These are phyloP conservation scores for Erysimum cheiri DNA, from an alignment of 441 rosid genomes.

Conservation along the genomic window DNA sequence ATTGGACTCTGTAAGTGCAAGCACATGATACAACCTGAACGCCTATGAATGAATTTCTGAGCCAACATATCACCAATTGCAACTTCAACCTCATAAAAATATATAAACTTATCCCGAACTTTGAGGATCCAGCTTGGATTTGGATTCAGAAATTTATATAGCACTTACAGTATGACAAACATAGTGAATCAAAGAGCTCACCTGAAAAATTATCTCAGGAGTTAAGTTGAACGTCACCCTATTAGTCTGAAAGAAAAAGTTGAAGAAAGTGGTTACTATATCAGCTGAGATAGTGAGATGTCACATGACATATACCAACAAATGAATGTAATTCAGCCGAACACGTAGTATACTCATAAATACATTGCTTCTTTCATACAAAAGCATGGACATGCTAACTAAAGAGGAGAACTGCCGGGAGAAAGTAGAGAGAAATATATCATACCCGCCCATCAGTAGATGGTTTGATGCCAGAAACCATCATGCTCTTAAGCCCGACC, in stretches of 20 bases:
- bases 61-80: neutral
- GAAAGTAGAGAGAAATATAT: slow-evolving; percentile 27
- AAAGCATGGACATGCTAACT: neutral
- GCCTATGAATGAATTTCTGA: neutral
- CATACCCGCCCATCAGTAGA: slow-evolving; percentile 86
- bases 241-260: slow-evolving; percentile 71
- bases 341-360: slow-evolving; percentile 10
- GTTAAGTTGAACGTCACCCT: slow-evolving; percentile 85
- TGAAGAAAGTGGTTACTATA: slow-evolving; percentile 7
- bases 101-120: slow-evolving; percentile 6
- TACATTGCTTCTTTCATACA: slow-evolving; percentile 13
- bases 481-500: slow-evolving; percentile 78
- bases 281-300: slow-evolving; percentile 4
- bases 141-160: slow-evolving; percentile 12
- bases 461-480: slow-evolving; percentile 81
- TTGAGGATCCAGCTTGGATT: slow-evolving; percentile 4
- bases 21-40: slow-evolving; percentile 15
- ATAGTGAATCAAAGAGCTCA: slow-evolving; percentile 41
- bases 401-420: slow-evolving; percentile 2
- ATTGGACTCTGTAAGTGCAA: slow-evolving; percentile 1
- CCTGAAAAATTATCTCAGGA: slow-evolving; percentile 89
- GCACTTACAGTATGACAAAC: neutral
- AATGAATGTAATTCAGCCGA: neutral
- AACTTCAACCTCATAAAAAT: neutral
- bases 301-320: neutral